Conservation (phyloP, 2,329 filamentous ascomycete species). For the Diatrype stigma region DNA sequence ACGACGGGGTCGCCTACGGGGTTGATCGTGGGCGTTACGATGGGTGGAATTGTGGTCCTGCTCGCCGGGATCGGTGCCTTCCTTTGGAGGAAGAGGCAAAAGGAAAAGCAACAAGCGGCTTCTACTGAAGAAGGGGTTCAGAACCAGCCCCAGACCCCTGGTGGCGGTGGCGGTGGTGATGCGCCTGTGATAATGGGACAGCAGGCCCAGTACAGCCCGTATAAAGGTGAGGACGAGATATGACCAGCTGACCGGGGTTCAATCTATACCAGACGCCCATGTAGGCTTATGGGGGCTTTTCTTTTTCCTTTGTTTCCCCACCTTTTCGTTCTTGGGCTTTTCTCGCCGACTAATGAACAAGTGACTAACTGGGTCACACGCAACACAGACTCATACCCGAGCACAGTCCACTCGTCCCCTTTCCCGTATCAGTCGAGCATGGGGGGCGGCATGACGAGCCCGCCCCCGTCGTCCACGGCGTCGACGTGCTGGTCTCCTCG, state of each 20-base stretch:
- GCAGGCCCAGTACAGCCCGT: background rate
- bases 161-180: background rate
- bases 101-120: background rate
- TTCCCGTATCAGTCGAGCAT: background rate
- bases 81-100: constrained; percentile 10
- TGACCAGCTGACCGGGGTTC: no score
- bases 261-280: no score
- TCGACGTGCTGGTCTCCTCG: background rate
- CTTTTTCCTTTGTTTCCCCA: no score
- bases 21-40: constrained; percentile 12
- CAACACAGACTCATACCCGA: background rate
- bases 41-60: constrained; percentile 13
- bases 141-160: background rate
- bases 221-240: background rate
- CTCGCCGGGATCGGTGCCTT: constrained; percentile 8
- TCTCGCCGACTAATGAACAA: no score
- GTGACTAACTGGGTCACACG: no score
- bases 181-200: background rate
- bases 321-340: no score
- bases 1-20: no score
- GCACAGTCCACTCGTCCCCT: background rate
- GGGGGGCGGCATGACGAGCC: background rate
- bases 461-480: background rate
- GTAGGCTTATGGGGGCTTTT: background rate
- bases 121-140: background rate